Percentiles rank a stretch among this genome's conserved stretches.
Evolutionary conservation across 2,329 filamentous ascomycete genomes (phyloP).

Genomic region (Fusarium euwallaceae): DNA sequence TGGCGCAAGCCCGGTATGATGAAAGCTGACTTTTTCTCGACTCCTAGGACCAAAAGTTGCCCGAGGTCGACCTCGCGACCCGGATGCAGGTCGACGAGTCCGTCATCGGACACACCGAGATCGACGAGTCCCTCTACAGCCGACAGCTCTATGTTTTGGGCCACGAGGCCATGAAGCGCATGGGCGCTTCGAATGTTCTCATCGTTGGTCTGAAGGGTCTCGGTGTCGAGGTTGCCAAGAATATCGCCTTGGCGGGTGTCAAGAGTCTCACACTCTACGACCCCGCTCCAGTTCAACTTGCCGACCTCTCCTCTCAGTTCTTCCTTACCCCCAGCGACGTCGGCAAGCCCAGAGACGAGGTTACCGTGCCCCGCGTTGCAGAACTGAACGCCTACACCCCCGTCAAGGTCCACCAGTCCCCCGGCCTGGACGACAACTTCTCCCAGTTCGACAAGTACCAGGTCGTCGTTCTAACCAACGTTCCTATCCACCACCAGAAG

Average conservation of each 20-base stretch:
- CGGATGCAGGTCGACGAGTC: slow-evolving; percentile 76
- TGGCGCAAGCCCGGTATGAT: background rate
- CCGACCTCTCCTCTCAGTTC: slow-evolving; percentile 96
- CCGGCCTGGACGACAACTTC: slow-evolving; percentile 79
- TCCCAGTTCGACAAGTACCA: slow-evolving; percentile 91
- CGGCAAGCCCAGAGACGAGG: slow-evolving; percentile 89
- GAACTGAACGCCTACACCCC: slow-evolving; percentile 98
- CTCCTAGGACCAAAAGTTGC: slow-evolving; percentile 64
- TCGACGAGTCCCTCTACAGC: slow-evolving; percentile 81
- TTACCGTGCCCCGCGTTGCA: slow-evolving; percentile 88
- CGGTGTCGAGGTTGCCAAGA: slow-evolving; percentile 98
- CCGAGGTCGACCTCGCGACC: slow-evolving; percentile 73
- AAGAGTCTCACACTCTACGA: slow-evolving; percentile 97
- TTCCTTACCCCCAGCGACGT: slow-evolving; percentile 91
- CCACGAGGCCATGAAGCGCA: slow-evolving; percentile 96
- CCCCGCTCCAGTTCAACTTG: slow-evolving; percentile 83
- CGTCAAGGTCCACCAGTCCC: slow-evolving; percentile 79
- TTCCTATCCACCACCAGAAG: slow-evolving; percentile 83
- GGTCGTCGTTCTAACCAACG: slow-evolving; percentile 90
- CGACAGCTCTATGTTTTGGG: slow-evolving; percentile 79
- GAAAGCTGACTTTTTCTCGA: slow-evolving; percentile 18
- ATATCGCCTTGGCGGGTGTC: slow-evolving; percentile 96
- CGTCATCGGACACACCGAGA: slow-evolving; percentile 67
- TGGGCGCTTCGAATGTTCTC: slow-evolving; percentile 95
- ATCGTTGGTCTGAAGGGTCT: slow-evolving; percentile 92